Base-by-base conservation (phyloP, 2,329 filamentous ascomycete genomes). In the Erysiphe pulchra region DNA sequence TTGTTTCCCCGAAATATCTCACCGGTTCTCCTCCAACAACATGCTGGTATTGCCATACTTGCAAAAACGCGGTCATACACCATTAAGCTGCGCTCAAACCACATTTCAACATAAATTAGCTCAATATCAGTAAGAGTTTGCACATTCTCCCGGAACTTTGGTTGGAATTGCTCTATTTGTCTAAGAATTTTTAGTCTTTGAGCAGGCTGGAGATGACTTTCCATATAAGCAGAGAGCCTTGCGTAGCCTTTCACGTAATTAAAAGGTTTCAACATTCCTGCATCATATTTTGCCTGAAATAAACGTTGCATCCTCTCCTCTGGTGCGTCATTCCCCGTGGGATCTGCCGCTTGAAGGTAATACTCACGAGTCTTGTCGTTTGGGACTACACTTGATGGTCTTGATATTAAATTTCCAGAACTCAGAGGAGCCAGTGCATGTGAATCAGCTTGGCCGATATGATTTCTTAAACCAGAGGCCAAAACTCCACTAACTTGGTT, bases 31-130 rank as follows among this genome's bases (percentile, higher is more conserved):
- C 90, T 72, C 90, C 90, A 98, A 60, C 87, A 92, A 62, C 90
- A 98, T 13, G 90, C 90, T 0, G 90, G 90, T 50, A 98, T 87
- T 1, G 90, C 90, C 90, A 98, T 98, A 60, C 85, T 92, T 1
- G 90, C 90, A 64, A 98, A 98, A 1, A 98, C 86, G 31, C 90
- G 83, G 57, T 98, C 90, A 56, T 95, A 95, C 59, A 95, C 90
- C 80, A 95, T 90, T 53, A 98, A 64, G 51, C 82, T 90, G 56
- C 80, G 76, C 61, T 98, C 90, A 57, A 98, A 95, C 87, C 90
- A 95, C 84, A 95, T 94, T 63, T 98, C 90, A 11, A 95, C 87
- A 48, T 86, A 75, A 28, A 95, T 78, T 24, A 98, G 73, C 61
- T 98, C 84, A 59, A 94, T 81, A 61, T 98, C 90, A 1, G 83